Evolutionary conservation across 225 moss, liverwort and hornwort genomes (phyloP), one percentile per base, ranked within the genome.

Genomic region (Takakia lepidozioides): DNA sequence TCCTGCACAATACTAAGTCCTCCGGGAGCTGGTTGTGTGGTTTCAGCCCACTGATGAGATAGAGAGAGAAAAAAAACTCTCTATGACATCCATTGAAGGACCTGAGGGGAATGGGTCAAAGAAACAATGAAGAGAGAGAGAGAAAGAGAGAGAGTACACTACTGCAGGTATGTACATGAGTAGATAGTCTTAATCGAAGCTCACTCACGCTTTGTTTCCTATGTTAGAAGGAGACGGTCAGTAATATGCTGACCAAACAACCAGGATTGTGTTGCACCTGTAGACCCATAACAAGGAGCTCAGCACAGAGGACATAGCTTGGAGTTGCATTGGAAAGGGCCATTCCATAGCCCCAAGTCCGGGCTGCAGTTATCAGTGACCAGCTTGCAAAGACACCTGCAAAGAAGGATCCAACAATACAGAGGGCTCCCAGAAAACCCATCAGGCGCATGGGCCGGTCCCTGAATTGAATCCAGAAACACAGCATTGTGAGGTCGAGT

Each of bases 401-500:
- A 28, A 56, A 37, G 20, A 64, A 14, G 11, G 79, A 74, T n/a
- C 74, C 67, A 19, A 80, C 2, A 11, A 80, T 23, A 49, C 74
- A 80, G 15, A 71, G 11, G 47, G 59, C 63, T 46, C 79, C 74
- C 2, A 74, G 60, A 25, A 64, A 24, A 11, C 79, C 79, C 29
- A 80, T 80, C 49, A 80, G 25, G 18, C 74, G 70, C 79, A 80
- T 70, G 18, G 79, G 74, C 64, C 67, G 69, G 25, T 80, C 70
- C 40, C 74, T 61, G 26, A 80, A 74, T 13, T 60, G 63, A 29
- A 57, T 69, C 56, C 75, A 51, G 30, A 74, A 71, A 4, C 63
- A 64, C 13, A 74, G 3, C 10, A 63, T 80, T 38, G 67, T 67
- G 27, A 80, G 57, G 57, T 74, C 74, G 48, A 74, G 52, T 2